phyloP scores from a whole-genome alignment of 1,139 yeast species.

The Kurtzmaniella natalensis region DNA sequence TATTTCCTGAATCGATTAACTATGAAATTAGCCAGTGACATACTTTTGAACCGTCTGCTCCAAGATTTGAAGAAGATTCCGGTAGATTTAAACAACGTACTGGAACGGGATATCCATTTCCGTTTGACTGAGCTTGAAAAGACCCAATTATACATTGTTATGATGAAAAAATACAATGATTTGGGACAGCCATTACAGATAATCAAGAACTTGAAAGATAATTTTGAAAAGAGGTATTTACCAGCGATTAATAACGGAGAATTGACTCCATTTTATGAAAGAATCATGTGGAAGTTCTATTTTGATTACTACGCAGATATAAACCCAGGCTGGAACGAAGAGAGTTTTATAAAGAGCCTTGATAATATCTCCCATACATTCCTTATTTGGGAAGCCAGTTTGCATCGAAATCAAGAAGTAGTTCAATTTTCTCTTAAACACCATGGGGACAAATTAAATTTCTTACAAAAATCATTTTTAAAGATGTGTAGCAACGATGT shows the following conservation, averaged over 20 bases:
- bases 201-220: slow-evolving; percentile 25
- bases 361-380: slow-evolving; percentile 25
- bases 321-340: slow-evolving; percentile 16
- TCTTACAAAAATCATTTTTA: slow-evolving; percentile 25
- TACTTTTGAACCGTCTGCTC: slow-evolving; percentile 27
- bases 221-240: slow-evolving; percentile 22
- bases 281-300: slow-evolving; percentile 40
- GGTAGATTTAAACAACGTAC: slow-evolving; percentile 6
- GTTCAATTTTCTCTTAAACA: slow-evolving; percentile 14
- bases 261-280: slow-evolving; percentile 35
- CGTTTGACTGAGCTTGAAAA: slow-evolving; percentile 12
- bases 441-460: slow-evolving; percentile 14
- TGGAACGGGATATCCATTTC: slow-evolving; percentile 4
- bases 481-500: slow-evolving; percentile 16
- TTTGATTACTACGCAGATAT: slow-evolving; percentile 28
- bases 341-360: slow-evolving; percentile 20
- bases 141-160: slow-evolving; percentile 24
- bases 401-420: slow-evolving; percentile 13
- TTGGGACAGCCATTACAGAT: slow-evolving; percentile 29
- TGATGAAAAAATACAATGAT: slow-evolving; percentile 34
- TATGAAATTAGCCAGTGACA: slow-evolving; percentile 21
- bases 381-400: slow-evolving; percentile 39
- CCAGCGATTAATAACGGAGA: slow-evolving; percentile 21
- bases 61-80: slow-evolving; percentile 21
- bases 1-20: slow-evolving; percentile 24